Percentiles rank a stretch among this genome's conserved stretches.
These are phyloP conservation scores for Populus davidiana DNA, from an alignment of 345 rosid species.

Conservation along the genomic window DNA sequence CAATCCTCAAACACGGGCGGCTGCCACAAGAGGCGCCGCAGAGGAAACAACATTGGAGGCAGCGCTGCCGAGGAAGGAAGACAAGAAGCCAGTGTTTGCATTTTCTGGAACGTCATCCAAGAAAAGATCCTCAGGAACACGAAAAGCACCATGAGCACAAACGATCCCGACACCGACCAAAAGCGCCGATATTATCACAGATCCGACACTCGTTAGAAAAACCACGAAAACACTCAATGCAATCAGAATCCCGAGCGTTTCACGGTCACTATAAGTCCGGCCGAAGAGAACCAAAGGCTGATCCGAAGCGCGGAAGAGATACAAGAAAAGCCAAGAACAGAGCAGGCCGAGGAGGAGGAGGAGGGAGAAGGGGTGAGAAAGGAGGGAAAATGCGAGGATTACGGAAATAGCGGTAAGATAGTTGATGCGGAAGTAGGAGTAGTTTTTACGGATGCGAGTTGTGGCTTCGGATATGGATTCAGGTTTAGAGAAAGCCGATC, in stretches of 20 bases:
- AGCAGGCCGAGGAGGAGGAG: constrained; percentile 58
- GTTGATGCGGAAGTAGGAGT: constrained; percentile 62
- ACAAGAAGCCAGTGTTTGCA: constrained; percentile 56
- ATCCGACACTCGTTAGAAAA: constrained; percentile 72
- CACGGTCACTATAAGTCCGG: constrained; percentile 59
- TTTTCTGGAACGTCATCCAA: constrained; percentile 65
- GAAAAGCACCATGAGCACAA: constrained; percentile 72
- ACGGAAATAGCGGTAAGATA: constrained; percentile 36
- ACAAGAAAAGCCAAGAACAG: constrained; percentile 71
- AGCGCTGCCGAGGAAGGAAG: constrained; percentile 65
- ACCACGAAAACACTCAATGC: constrained; percentile 56
- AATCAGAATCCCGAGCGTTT: constrained; percentile 63
- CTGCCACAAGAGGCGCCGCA: constrained; percentile 52
- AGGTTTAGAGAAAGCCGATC: constrained; percentile 62
- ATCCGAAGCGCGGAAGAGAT: constrained; percentile 69
- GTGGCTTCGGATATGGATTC: constrained; percentile 66
- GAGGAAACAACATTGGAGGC: constrained; percentile 53
- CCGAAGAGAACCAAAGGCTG: constrained; percentile 64
- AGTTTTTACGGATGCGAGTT: constrained; percentile 65
- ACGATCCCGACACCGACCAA: constrained; percentile 58
- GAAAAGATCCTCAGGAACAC: constrained; percentile 72
- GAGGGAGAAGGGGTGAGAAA: constrained; percentile 68
- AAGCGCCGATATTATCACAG: constrained; percentile 64
- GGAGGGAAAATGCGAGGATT: constrained; percentile 41
- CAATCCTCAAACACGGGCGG: constrained; percentile 40